phyloP scores from a whole-genome alignment of 352 stramenopile species.

The Peronosclerospora sorghi region DNA sequence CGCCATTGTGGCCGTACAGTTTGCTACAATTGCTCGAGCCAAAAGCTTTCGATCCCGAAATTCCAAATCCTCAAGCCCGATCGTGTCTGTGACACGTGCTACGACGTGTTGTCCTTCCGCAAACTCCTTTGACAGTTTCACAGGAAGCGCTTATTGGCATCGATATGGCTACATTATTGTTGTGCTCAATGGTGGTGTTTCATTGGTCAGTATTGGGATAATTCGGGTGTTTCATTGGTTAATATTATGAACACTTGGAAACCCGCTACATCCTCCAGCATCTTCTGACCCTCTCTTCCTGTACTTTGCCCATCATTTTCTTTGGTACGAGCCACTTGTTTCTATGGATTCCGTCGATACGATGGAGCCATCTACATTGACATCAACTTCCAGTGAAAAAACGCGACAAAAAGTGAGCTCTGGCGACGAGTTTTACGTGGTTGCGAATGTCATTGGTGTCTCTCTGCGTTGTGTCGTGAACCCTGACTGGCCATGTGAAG shows the following conservation, averaged over 20 bases:
- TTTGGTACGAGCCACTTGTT: neutral
- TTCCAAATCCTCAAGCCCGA: conserved; percentile 61
- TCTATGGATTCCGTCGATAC: conserved; percentile 8
- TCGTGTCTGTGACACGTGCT: conserved; percentile 78
- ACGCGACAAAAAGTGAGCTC: conserved; percentile 4
- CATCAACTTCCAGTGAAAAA: conserved; percentile 10
- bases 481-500: conserved; percentile 54
- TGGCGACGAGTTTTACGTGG: conserved; percentile 32
- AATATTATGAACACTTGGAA: conserved; percentile 13
- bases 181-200: neutral
- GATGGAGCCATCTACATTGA: conserved; percentile 3
- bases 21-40: conserved; percentile 81
- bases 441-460: conserved; percentile 33
- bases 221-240: neutral
- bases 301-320: neutral
- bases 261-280: neutral
- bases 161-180: conserved; percentile 12
- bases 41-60: conserved; percentile 78
- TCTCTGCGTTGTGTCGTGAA: conserved; percentile 47
- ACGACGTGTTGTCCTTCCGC: conserved; percentile 74
- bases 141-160: neutral
- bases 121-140: conserved; percentile 43
- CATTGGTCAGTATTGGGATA: conserved; percentile 13
- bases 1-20: conserved; percentile 73
- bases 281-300: neutral